phyloP scores from a whole-genome alignment of 73 alveolate genomes.

The Uronychia setigera region DNA sequence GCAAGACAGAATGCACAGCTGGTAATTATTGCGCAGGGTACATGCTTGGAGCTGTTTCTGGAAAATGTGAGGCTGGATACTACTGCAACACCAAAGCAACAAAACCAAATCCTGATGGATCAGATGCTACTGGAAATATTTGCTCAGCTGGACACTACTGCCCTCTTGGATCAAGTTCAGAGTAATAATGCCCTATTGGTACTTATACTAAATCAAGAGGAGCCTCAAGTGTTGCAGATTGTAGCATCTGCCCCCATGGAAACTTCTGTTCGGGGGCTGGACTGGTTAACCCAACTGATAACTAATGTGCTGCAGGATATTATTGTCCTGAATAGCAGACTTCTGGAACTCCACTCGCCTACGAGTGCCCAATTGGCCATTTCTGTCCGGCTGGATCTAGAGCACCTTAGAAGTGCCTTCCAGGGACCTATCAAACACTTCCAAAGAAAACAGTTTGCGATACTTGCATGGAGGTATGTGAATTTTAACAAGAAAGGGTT shows the following conservation, averaged over 20 bases:
- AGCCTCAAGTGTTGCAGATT: slow-evolving; percentile 33
- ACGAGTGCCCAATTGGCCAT: slow-evolving; percentile 64
- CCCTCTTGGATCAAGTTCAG: slow-evolving; percentile 49
- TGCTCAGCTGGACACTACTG: slow-evolving; percentile 71
- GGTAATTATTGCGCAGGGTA: slow-evolving; percentile 36
- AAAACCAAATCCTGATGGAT: slow-evolving; percentile 10
- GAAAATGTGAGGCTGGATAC: slow-evolving; percentile 59
- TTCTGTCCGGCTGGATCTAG: slow-evolving; percentile 58
- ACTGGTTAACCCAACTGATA: slow-evolving; percentile 11
- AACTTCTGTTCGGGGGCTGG: slow-evolving; percentile 51
- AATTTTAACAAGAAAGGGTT: slow-evolving; percentile 12
- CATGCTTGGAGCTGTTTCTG: slow-evolving; percentile 24
- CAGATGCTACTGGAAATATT: slow-evolving; percentile 15
- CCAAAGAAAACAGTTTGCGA: slow-evolving; percentile 15
- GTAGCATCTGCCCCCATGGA: slow-evolving; percentile 71
- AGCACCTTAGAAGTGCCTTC: slow-evolving; percentile 31
- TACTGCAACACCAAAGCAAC: slow-evolving; percentile 48
- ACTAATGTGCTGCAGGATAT: slow-evolving; percentile 61
- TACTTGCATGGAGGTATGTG: slow-evolving; percentile 46
- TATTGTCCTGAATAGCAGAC: slow-evolving; percentile 60
- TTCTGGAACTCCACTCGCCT: slow-evolving; percentile 34
- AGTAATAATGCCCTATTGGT: slow-evolving; percentile 58
- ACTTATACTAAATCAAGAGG: slow-evolving; percentile 40
- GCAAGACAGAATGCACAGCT: neutral
- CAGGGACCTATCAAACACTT: slow-evolving; percentile 59